A percentile compares a stretch with the other conserved stretches of the same genome.
Conservation (phyloP, 371 early-diverging fungal genomes). For the Smittium mucronatum region DNA sequence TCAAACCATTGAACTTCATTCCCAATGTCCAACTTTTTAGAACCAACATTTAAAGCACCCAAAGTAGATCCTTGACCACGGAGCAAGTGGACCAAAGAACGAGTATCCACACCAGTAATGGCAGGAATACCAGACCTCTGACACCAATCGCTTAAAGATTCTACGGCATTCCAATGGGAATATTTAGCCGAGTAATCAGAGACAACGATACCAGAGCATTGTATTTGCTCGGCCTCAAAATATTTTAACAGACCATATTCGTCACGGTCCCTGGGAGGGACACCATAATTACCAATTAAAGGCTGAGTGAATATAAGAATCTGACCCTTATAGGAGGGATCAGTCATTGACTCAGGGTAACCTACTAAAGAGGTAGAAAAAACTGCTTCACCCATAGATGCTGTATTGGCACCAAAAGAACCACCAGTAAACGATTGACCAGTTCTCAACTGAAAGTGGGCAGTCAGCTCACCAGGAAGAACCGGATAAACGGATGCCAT, state of each 20-base stretch:
- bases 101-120: conserved; percentile 86
- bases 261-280: conserved; percentile 63
- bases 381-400: conserved; percentile 58
- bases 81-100: conserved; percentile 75
- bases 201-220: conserved; percentile 75
- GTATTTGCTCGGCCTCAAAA: conserved; percentile 77
- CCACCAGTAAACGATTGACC: conserved; percentile 62
- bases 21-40: conserved; percentile 21
- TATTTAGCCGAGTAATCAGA: conserved; percentile 72
- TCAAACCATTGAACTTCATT: conserved; percentile 45
- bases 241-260: conserved; percentile 62
- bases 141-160: conserved; percentile 80
- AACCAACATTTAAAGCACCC: conserved; percentile 50
- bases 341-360: conserved; percentile 80
- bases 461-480: conserved; percentile 37
- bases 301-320: conserved; percentile 73
- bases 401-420: conserved; percentile 55
- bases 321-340: conserved; percentile 74
- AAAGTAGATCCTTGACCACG: conserved; percentile 74
- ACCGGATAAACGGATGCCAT: conserved; percentile 32
- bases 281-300: conserved; percentile 82
- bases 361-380: conserved; percentile 90
- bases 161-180: conserved; percentile 84
- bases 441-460: conserved; percentile 57
- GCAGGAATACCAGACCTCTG: conserved; percentile 74